Evolutionary conservation across 2,329 filamentous ascomycete genomes (phyloP), one percentile per base, ranked within the genome.

Genomic region (Fusarium albidum): DNA sequence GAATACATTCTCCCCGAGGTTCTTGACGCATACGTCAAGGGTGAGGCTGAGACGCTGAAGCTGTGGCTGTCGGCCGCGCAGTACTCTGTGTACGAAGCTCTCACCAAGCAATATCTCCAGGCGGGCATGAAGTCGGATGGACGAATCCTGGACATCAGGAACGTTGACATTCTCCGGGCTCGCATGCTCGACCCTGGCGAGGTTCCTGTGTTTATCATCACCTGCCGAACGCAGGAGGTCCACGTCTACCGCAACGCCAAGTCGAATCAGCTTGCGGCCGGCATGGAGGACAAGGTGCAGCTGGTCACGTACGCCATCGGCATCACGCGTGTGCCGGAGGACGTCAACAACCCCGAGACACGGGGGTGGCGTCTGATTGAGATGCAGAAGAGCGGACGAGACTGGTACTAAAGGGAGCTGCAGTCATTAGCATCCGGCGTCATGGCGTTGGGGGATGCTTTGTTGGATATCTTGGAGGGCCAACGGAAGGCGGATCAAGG

Each of bases 231-330:
- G 10, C 95, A 99, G 73, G 95, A 99, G 76, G 93, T 99, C 10
- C 95, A 99, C 71, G 93, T 98, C 13, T 99, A 97, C 79, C 86
- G 90, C 58, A 96, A 98, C 63, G 87, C 89, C 52, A 98, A 99
- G 82, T 89, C 89, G 1, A 88, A 88, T 60, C 82, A 97, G 74
- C 84, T 99, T 40, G 93, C 94, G 4, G 94, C 94, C 11, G 95
- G 95, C 35, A 98, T 97, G 92, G 95, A 99, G 75, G 95, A 99
- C 77, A 96, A 93, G 78, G 95, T 99, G 18, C 95, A 99, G 77
- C 87, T 96, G 65, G 95, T 99, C 64, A 98, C 95, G 3, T 99
- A 99, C 70, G 95, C 94, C 59, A 98, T 99, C 65, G 95, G 95
- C 67, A 90, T 99, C 55, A 99, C 95, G 4, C 83, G 95, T 62